Evolutionary conservation across 1,139 yeast species (phyloP).

Genomic region (Taphrina confusa): DNA sequence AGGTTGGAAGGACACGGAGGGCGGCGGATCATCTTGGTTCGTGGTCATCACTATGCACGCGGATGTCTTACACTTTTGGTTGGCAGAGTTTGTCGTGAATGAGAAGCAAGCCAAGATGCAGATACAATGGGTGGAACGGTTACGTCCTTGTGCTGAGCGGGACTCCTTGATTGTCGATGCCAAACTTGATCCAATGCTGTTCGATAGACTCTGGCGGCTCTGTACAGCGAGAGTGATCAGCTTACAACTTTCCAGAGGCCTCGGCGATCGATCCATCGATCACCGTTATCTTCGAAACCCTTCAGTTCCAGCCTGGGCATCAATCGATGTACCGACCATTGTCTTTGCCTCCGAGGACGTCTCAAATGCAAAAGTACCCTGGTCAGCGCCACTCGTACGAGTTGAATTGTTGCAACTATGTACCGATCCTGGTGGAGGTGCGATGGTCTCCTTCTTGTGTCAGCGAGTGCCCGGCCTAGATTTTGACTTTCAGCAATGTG

Average conservation of each 20-base stretch:
- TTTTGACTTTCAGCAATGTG: not conserved
- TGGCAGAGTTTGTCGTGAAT: slow-evolving; percentile 11
- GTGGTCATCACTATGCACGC: slow-evolving; percentile 16
- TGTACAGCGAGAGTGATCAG: slow-evolving; percentile 29
- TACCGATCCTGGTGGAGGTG: slow-evolving; percentile 1
- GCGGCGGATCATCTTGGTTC: slow-evolving; percentile 28
- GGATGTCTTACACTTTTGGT: not conserved
- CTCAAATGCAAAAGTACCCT: not conserved
- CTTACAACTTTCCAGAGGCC: slow-evolving; percentile 32
- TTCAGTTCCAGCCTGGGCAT: slow-evolving; percentile 1
- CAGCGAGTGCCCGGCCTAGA: not conserved
- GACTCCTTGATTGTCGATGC: not conserved
- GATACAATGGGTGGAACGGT: slow-evolving; percentile 13
- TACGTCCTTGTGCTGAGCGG: not conserved
- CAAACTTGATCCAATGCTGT: not conserved
- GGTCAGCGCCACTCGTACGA: slow-evolving; percentile 13
- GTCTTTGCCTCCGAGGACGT: slow-evolving; percentile 25
- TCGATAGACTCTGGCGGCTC: slow-evolving; percentile 29
- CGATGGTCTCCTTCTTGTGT: slow-evolving; percentile 4
- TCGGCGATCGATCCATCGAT: slow-evolving; percentile 24
- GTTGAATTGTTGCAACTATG: slow-evolving; percentile 5
- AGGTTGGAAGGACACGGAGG: slow-evolving; percentile 30
- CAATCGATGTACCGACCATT: slow-evolving; percentile 7
- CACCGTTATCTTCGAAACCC: slow-evolving; percentile 13
- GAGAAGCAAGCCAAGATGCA: slow-evolving; percentile 3